Percentiles rank a stretch among this genome's conserved stretches.
These are phyloP conservation scores for Aspergillus vadensis DNA, from an alignment of 2,329 filamentous ascomycete genomes.

Conservation along the genomic window DNA sequence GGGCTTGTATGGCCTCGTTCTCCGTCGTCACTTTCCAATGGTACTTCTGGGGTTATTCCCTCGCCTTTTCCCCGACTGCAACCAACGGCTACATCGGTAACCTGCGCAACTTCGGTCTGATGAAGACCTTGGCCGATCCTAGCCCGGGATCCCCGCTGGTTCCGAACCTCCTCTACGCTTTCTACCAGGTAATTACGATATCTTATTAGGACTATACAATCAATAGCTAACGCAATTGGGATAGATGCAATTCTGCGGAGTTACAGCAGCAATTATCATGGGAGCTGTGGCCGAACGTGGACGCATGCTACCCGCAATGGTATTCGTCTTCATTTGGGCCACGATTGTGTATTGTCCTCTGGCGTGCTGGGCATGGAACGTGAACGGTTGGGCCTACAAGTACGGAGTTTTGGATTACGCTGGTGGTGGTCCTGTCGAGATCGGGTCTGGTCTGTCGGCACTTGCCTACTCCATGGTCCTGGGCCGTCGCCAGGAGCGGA, in stretches of 20 bases:
- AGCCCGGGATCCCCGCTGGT: slow-evolving; percentile 86
- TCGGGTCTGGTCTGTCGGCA: slow-evolving; percentile 88
- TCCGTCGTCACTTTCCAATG: slow-evolving; percentile 95
- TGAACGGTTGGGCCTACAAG: slow-evolving; percentile 87
- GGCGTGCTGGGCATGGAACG: slow-evolving; percentile 95
- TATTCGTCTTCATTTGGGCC: slow-evolving; percentile 95
- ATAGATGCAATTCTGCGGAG: slow-evolving; percentile 95
- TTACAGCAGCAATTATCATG: slow-evolving; percentile 87
- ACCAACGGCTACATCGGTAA: slow-evolving; percentile 92
- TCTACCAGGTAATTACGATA: slow-evolving; percentile 70
- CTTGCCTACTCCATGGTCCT: slow-evolving; percentile 95
- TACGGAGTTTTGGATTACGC: slow-evolving; percentile 96
- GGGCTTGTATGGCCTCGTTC: slow-evolving; percentile 93
- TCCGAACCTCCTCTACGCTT: slow-evolving; percentile 86
- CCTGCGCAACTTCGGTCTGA: slow-evolving; percentile 83
- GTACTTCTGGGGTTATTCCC: slow-evolving; percentile 99
- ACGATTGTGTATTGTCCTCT: slow-evolving; percentile 97
- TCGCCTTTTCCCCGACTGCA: slow-evolving; percentile 81
- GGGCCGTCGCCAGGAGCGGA: slow-evolving; percentile 94
- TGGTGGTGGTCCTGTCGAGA: slow-evolving; percentile 95
- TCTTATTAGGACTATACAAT: too few relatives aligned
- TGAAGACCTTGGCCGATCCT: slow-evolving; percentile 78
- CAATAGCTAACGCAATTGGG: not conserved
- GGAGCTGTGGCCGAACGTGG: slow-evolving; percentile 93
- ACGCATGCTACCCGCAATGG: slow-evolving; percentile 87